phyloP scores from a whole-genome alignment of 2,329 filamentous ascomycete species.

The Aspergillus pseudoviridinutans region DNA sequence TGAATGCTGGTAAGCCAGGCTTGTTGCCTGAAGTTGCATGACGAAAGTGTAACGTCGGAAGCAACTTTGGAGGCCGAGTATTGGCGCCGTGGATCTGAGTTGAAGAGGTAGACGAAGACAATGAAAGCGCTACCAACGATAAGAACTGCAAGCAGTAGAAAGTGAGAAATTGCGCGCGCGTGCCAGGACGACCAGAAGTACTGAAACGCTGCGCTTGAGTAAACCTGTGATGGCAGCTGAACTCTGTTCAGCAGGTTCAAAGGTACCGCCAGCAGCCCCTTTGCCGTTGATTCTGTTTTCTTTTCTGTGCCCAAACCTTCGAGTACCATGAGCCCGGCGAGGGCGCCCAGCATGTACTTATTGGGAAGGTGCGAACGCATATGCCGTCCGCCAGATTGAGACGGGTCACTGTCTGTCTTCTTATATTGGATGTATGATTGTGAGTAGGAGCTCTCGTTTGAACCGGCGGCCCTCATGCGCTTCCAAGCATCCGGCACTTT shows the following conservation, averaged over 20 bases:
- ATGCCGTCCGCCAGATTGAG: slow-evolving; percentile 41
- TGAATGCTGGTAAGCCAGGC: slow-evolving; percentile 93
- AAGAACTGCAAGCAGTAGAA: slow-evolving; percentile 50
- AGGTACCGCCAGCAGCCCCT: slow-evolving; percentile 64
- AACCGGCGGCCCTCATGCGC: slow-evolving; percentile 35
- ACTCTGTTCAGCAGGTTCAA: slow-evolving; percentile 51
- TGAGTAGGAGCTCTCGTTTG: slow-evolving; percentile 32
- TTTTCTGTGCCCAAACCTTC: slow-evolving; percentile 72
- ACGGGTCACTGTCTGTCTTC: slow-evolving; percentile 21
- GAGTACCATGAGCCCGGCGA: slow-evolving; percentile 87
- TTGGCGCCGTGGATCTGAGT: slow-evolving; percentile 54
- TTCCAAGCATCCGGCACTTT: slow-evolving; percentile 43
- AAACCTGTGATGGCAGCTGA: slow-evolving; percentile 19
- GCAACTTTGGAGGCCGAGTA: slow-evolving; percentile 37
- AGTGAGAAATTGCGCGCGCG: slow-evolving; percentile 34
- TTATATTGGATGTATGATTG: slow-evolving; percentile 38
- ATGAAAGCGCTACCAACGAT: slow-evolving; percentile 55
- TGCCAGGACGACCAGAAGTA: slow-evolving; percentile 36
- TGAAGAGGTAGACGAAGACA: slow-evolving; percentile 53
- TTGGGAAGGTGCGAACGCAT: slow-evolving; percentile 52
- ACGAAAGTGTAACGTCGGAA: slow-evolving; percentile 50
- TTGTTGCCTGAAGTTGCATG: slow-evolving; percentile 78
- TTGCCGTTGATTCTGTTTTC: slow-evolving; percentile 58
- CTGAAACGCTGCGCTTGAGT: slow-evolving; percentile 22
- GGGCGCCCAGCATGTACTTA: slow-evolving; percentile 88